A percentile compares a stretch with the other conserved stretches of the same genome.
Evolutionary conservation across 1,139 yeast species (phyloP).

Genomic region (Lodderomyces elongisporus): DNA sequence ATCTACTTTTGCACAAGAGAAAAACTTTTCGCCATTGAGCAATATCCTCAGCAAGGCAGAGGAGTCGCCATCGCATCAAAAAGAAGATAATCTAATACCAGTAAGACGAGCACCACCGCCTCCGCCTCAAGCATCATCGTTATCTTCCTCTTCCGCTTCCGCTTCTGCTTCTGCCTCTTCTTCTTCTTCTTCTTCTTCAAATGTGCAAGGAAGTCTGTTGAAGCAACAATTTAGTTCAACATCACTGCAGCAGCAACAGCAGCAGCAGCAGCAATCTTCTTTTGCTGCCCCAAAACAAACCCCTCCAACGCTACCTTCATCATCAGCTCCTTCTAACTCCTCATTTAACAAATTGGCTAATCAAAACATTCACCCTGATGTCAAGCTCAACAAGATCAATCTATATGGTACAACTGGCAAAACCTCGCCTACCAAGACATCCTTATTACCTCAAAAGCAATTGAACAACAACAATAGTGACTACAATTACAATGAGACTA

Average conservation of each 20-base stretch:
- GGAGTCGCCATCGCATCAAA: conserved; percentile 1
- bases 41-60: conserved; percentile 28
- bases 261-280: conserved; percentile 6
- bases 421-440: not conserved
- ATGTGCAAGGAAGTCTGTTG: too few relatives aligned
- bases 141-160: too few relatives aligned
- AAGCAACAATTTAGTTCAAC: not conserved
- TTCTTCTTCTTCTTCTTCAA: too few relatives aligned
- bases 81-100: conserved; percentile 34
- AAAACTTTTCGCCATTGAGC: conserved; percentile 36
- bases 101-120: conserved; percentile 56
- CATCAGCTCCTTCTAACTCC: not conserved
- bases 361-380: conserved; percentile 27
- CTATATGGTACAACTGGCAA: too few relatives aligned
- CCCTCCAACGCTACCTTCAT: conserved; percentile 23
- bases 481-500: conserved; percentile 2
- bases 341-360: not conserved
- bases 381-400: conserved; percentile 21
- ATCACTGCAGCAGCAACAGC: conserved; percentile 6
- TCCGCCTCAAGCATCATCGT: conserved; percentile 24
- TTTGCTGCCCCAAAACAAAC: conserved; percentile 24
- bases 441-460: not conserved
- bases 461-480: conserved; percentile 5
- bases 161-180: too few relatives aligned
- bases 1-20: too few relatives aligned